Evolutionary conservation across 2,329 filamentous ascomycete species (phyloP), one percentile per base, ranked within the genome.

Genomic region (Colletotrichum sp.): DNA sequence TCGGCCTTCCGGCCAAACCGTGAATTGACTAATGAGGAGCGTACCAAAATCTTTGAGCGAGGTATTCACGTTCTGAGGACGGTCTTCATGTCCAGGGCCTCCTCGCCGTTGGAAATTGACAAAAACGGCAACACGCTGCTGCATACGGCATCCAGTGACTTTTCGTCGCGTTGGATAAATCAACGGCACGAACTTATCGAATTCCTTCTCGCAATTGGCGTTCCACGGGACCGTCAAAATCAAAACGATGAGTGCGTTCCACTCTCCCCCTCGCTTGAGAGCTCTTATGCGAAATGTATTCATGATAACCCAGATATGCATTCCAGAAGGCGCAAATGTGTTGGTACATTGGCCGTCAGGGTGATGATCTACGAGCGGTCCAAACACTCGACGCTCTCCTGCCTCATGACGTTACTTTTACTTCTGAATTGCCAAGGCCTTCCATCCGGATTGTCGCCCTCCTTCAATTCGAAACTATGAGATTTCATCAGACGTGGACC

Each of bases 11-110:
- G n/a, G n/a, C n/a, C n/a, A n/a, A n/a, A n/a, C n/a, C n/a, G n/a
- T n/a, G n/a, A n/a, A n/a, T n/a, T 4, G 18, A 21, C 26, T 13
- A 0, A 21, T 8, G 10, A 34, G 5, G 28, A 34, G 28, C 2
- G 0, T 3, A 5, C 8, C 3, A 34, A 34, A 7, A 0, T 62
- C 2, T 21, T 16, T 0, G 59, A 62, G 7, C 59, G 59, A 62
- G 28, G 18, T 15, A 9, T 62, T 6, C 59, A 15, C 2, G 24
- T 18, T 3, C 3, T 62, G 12, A 30, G 9, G 10, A 24, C 18
- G 5, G 0, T 12, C 5, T 7, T 62, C 4, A 21, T 5, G 12
- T 30, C 9, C 5, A 15, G 28, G 2, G 1, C 4, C 9, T 62
- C 59, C 9, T 62, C 59, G 16, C 59, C 6, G 5, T 62, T 62